A percentile compares a stretch with the other conserved stretches of the same genome.
Evolutionary conservation across 164 flowering plant genomes (phyloP).

Genomic region (Aristolochia californica): DNA sequence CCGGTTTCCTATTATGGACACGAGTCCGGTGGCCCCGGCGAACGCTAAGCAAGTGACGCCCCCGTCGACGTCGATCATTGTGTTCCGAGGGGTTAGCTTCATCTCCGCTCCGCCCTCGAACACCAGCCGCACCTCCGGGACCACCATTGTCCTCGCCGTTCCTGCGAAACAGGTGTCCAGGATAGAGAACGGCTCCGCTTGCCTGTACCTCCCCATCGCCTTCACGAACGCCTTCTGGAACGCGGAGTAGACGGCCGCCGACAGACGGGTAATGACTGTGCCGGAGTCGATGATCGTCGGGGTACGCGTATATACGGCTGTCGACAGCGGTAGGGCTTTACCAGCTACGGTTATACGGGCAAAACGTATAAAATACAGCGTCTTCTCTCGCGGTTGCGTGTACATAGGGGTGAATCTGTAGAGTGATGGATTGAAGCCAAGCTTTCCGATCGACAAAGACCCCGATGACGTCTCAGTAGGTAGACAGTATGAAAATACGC

Average conservation of each 20-base stretch:
- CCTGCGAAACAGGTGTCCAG: constrained; percentile 37
- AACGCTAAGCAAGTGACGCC: constrained; percentile 35
- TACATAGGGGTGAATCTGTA: constrained; percentile 37
- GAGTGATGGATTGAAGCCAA: constrained; percentile 3
- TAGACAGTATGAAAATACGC: constrained; percentile 45
- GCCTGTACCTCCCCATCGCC: constrained; percentile 18
- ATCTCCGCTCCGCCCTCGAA: constrained; percentile 32
- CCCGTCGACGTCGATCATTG: constrained; percentile 8
- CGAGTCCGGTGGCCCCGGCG: constrained; percentile 13
- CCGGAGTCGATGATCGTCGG: constrained; percentile 48
- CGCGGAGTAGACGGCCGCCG: constrained; percentile 21
- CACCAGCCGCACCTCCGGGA: constrained; percentile 22
- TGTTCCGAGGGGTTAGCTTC: constrained; percentile 6
- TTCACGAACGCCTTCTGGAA: constrained; percentile 18
- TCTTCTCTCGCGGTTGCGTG: constrained; percentile 13
- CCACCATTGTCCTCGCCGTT: constrained; percentile 4
- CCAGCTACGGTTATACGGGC: constrained; percentile 23
- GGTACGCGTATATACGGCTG: constrained; percentile 3
- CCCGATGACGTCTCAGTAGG: constrained; percentile 24
- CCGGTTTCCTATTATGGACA: constrained; percentile 37
- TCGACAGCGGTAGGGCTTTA: constrained; percentile 9
- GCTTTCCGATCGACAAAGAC: constrained; percentile 22
- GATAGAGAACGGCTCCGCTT: constrained; percentile 21
- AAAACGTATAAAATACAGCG: constrained; percentile 28
- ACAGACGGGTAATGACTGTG: constrained; percentile 42